phyloP scores from a whole-genome alignment of 2,329 filamentous ascomycete genomes.

The Colletotrichum kahawae region DNA sequence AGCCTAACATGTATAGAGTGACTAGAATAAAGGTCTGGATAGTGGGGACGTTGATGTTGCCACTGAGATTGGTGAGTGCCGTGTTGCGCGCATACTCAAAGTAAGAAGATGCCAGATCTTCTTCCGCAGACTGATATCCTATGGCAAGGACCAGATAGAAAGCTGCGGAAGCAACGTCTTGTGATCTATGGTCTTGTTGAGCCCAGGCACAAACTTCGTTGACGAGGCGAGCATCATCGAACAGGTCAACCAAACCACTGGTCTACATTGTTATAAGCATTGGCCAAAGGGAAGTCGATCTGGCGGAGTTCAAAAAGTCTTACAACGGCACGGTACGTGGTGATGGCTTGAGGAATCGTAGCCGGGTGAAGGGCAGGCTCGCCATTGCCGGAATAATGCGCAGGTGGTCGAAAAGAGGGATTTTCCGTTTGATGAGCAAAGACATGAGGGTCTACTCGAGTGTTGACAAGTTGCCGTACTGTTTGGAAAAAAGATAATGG shows the following conservation, averaged over 20 bases:
- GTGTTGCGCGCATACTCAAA: constrained; percentile 55
- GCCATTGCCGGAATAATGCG: constrained; percentile 3
- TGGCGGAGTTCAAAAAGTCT: not conserved
- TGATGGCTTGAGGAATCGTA: constrained; percentile 22
- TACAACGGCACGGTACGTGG: constrained; percentile 27
- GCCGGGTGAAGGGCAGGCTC: constrained; percentile 26
- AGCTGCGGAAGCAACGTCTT: constrained; percentile 45
- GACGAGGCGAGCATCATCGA: constrained; percentile 43
- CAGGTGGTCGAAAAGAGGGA: constrained; percentile 45
- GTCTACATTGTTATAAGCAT: constrained; percentile 31
- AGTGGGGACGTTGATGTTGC: constrained; percentile 52
- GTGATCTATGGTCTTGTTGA: constrained; percentile 32
- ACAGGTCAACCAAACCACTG: constrained; percentile 53
- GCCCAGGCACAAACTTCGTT: constrained; percentile 50
- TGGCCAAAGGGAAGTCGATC: not conserved
- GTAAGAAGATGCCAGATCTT: constrained; percentile 46
- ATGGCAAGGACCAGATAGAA: constrained; percentile 55
- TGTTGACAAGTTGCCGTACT: constrained; percentile 56
- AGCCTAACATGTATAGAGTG: constrained; percentile 58
- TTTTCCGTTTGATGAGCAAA: constrained; percentile 54
- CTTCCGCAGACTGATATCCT: constrained; percentile 47
- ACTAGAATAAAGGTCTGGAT: constrained; percentile 56
- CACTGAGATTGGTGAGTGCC: constrained; percentile 49
- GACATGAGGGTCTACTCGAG: constrained; percentile 51
- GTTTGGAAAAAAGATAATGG: constrained; percentile 62